These are phyloP conservation scores for Cylindrotheca closterium DNA, from an alignment of 108 stramenopile species.

Conservation along the genomic window DNA sequence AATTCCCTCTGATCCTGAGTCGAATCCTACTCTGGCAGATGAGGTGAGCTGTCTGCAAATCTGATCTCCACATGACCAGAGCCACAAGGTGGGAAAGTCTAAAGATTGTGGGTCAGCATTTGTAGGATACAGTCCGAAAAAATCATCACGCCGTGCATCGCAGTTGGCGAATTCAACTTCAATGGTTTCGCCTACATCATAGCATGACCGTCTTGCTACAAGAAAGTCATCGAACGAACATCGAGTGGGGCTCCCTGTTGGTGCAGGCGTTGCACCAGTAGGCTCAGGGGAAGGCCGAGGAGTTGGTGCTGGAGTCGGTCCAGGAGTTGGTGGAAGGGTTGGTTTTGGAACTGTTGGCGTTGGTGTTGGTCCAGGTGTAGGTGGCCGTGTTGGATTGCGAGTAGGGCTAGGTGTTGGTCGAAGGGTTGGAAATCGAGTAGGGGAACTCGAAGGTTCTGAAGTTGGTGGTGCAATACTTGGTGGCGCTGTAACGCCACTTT, in stretches of 20 bases:
- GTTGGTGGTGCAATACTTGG: background rate
- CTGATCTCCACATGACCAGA: conserved; percentile 6
- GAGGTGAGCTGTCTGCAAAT: background rate
- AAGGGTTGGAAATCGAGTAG: background rate
- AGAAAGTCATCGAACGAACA: background rate
- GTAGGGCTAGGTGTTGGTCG: background rate
- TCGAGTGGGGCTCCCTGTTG: background rate
- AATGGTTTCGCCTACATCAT: background rate
- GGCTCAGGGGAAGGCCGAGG: too few species aligned
- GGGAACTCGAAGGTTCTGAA: background rate
- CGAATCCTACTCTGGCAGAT: background rate
- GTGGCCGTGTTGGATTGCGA: too few species aligned
- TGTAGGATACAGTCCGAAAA: conserved; percentile 4
- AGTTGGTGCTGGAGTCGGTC: too few species aligned
- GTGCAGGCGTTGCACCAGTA: background rate
- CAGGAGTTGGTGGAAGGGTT: too few species aligned
- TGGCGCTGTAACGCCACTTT: background rate
- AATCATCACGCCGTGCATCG: conserved; percentile 4
- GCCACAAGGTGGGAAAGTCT: background rate
- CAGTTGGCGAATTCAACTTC: conserved; percentile 7
- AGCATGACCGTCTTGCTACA: background rate
- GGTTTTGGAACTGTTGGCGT: too few species aligned
- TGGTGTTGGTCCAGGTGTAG: too few species aligned
- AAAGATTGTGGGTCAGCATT: conserved; percentile 3
- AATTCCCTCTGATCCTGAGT: background rate